phyloP scores from a whole-genome alignment of 257 asterid species.

The Paraleonurus japonicus region DNA sequence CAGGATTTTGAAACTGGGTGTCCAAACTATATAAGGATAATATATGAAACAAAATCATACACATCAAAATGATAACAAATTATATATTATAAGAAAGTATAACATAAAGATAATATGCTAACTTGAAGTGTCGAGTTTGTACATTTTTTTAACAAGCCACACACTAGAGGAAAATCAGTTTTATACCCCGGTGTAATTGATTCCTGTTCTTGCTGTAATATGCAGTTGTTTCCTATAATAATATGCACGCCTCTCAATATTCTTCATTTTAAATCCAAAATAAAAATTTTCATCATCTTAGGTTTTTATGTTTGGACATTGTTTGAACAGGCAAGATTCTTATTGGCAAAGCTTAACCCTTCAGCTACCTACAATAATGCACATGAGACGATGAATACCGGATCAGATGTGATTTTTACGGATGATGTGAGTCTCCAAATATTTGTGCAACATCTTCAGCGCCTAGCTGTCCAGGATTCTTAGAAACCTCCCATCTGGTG shows the following conservation, averaged over 20 bases:
- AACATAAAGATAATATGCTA: too few species aligned
- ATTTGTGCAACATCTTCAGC: constrained; percentile 88
- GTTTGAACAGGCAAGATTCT: constrained; percentile 80
- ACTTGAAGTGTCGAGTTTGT: neutral
- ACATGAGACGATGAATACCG: constrained; percentile 76
- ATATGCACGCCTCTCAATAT: neutral
- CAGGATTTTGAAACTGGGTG: neutral
- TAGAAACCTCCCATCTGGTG: constrained; percentile 26
- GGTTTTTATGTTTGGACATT: neutral
- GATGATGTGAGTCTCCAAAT: constrained; percentile 94
- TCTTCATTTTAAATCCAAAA: neutral
- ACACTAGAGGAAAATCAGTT: neutral
- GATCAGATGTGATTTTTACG: constrained; percentile 84
- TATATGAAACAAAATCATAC: neutral
- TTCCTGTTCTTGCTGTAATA: neutral
- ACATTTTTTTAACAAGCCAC: neutral
- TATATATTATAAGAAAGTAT: too few species aligned
- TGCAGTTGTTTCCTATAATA: neutral
- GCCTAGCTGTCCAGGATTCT: constrained; percentile 89
- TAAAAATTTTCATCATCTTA: neutral
- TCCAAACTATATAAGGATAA: neutral
- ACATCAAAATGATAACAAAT: neutral
- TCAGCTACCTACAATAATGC: constrained; percentile 89
- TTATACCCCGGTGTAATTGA: neutral
- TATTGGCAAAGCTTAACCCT: constrained; percentile 96